phyloP scores from a whole-genome alignment of 2,329 filamentous ascomycete genomes.

The Neospermospora avenae region DNA sequence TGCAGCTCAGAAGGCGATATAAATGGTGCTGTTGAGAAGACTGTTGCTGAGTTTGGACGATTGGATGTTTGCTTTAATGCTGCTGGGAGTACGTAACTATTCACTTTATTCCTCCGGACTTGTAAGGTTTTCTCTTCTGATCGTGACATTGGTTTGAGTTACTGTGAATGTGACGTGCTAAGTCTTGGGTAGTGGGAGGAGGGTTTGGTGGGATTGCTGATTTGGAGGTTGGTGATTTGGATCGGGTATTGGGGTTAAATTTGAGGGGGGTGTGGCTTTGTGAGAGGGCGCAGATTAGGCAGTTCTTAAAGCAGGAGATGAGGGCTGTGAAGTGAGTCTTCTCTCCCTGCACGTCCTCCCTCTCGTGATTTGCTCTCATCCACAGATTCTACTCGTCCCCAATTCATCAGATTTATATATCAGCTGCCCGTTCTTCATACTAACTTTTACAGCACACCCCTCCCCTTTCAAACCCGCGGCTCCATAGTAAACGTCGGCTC shows the following conservation, averaged over 20 bases:
- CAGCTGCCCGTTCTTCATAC: neutral
- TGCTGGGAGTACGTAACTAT: too few relatives aligned
- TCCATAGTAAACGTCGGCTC: slow-evolving; percentile 33
- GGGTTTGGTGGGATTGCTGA: slow-evolving; percentile 24
- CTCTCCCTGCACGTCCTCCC: neutral
- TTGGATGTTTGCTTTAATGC: slow-evolving; percentile 54
- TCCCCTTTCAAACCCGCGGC: slow-evolving; percentile 28
- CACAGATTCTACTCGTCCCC: too few relatives aligned
- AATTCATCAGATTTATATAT: too few relatives aligned
- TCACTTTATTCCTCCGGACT: too few relatives aligned
- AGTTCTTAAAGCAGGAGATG: slow-evolving; percentile 28
- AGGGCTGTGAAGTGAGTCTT: slow-evolving; percentile 19
- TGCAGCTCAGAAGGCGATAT: slow-evolving; percentile 22
- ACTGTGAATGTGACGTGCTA: too few relatives aligned
- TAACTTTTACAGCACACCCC: slow-evolving; percentile 18
- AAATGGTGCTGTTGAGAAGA: slow-evolving; percentile 25
- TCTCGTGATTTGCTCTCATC: too few relatives aligned
- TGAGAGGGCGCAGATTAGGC: slow-evolving; percentile 36
- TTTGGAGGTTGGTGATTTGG: slow-evolving; percentile 17
- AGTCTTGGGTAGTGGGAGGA: slow-evolving; percentile 12
- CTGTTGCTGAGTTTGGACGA: slow-evolving; percentile 48
- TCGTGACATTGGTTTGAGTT: too few relatives aligned
- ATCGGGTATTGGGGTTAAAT: slow-evolving; percentile 37
- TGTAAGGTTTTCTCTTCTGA: too few relatives aligned
- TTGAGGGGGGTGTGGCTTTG: slow-evolving; percentile 38